phyloP scores from a whole-genome alignment of 148 eudicot genomes.

The Spergularia bocconei region DNA sequence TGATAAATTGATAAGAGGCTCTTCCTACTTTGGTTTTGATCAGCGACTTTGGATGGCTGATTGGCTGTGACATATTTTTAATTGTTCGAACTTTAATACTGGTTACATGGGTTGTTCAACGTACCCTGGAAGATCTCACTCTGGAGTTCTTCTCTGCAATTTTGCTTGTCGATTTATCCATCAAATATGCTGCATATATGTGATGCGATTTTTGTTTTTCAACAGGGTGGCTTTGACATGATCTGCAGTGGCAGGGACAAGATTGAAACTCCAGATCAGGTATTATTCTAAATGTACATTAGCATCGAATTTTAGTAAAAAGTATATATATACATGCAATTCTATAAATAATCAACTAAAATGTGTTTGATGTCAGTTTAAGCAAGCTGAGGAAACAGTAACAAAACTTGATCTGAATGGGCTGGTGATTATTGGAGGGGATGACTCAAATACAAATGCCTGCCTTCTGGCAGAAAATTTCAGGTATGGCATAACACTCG shows the following conservation, averaged over 20 bases:
- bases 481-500: conserved; percentile 37
- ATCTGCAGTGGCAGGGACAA: conserved; percentile 96
- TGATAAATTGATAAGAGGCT: neutral
- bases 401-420: conserved; percentile 90
- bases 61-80: neutral
- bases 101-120: neutral
- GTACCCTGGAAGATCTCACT: neutral
- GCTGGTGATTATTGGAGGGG: conserved; percentile 96
- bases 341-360: neutral
- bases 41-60: neutral
- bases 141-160: neutral
- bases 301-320: neutral
- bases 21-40: neutral
- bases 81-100: neutral
- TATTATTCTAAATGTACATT: neutral
- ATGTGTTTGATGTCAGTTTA: conserved; percentile 47
- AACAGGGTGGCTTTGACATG: conserved; percentile 99
- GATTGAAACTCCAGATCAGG: conserved; percentile 99
- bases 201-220: neutral
- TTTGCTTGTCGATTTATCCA: neutral
- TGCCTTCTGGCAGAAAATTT: conserved; percentile 97
- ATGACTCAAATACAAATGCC: conserved; percentile 97
- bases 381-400: conserved; percentile 94
- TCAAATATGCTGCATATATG: neutral
- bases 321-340: neutral